Base-by-base conservation (phyloP, 768 basidiomycete species). In the Boletales sp. region DNA sequence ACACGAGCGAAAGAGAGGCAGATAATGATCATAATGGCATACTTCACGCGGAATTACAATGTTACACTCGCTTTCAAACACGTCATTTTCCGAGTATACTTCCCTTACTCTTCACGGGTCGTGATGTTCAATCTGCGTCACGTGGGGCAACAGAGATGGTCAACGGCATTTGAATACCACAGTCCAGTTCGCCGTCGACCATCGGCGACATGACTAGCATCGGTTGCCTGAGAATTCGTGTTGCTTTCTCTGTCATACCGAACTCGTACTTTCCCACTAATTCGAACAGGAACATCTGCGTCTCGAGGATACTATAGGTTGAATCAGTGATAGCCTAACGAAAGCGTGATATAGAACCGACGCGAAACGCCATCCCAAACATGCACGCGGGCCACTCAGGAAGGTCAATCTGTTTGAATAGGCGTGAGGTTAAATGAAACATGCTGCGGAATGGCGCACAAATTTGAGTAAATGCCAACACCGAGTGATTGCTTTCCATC, bases 221-320 rank as follows among this genome's bases (percentile, higher is more conserved):
- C 21, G 56, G 49, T 37, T 66, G 64, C 32, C 66, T 57, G 5
- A 67, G 49, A 40, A 75, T 37, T 14, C 57, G 57, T 28, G 62
- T 51, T 5, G 60, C 25, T 25, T 59, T 59, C 14, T 69, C 60
- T 8, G 70, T 67, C 43, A 60, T 51, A 15, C 56, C 57, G 54
- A 83, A 80, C 55, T 81, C 79, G 57, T 83, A 80, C 54, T 77
- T 71, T 33, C 71, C 64, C 33, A 84, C 58, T 15, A 83, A 63
- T 54, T 80, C 79, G 13, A 74, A 69, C n/a, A 83, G 4, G 54
- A 84, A 80, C 0, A 74, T 71, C 53, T 84, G 82, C 2, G 83
- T 56, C 57, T 84, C 80, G 19, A 73, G 54, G 4, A 81, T 52
- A 3, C 70, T 70, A n/a, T 8, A 8, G 6, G 2, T 36, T 17